phyloP scores from a whole-genome alignment of 2,329 filamentous ascomycete species.

The Cladosporium sp. region DNA sequence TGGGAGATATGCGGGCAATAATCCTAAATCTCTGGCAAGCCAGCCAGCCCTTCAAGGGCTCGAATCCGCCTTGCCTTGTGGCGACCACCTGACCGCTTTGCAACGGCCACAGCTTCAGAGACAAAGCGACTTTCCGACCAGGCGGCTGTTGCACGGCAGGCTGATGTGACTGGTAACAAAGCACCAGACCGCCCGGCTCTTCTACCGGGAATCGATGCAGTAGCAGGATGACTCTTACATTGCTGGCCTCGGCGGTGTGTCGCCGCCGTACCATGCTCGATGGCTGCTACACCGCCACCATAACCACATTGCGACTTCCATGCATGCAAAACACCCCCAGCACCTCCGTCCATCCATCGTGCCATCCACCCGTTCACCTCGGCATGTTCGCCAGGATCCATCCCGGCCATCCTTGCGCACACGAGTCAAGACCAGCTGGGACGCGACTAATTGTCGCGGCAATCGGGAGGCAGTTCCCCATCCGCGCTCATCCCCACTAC shows the following conservation, averaged over 20 bases:
- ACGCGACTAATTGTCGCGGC: not conserved
- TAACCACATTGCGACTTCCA: not conserved
- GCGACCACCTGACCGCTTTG: slow-evolving; percentile 5
- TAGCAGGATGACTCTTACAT: not conserved
- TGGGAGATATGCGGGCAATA: not conserved
- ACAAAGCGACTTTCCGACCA: slow-evolving; percentile 4
- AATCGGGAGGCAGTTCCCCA: slow-evolving; percentile 1
- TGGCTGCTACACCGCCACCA: slow-evolving; percentile 8
- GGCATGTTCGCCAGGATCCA: not conserved
- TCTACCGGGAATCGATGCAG: not conserved
- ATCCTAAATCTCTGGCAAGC: not conserved
- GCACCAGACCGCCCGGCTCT: slow-evolving; percentile 8
- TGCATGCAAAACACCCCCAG: not conserved
- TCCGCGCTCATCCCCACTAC: not conserved
- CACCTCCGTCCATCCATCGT: too few relatives aligned
- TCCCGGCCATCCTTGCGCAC: not conserved
- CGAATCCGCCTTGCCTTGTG: slow-evolving; percentile 2
- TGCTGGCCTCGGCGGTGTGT: slow-evolving; percentile 7
- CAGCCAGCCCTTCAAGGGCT: not conserved
- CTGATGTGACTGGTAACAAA: slow-evolving; percentile 6
- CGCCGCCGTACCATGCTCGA: not conserved
- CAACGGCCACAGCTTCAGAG: not conserved
- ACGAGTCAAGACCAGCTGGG: not conserved
- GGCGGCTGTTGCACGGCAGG: not conserved
- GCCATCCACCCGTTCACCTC: slow-evolving; percentile 1